phyloP scores from a whole-genome alignment of 371 early-diverging fungal genomes.

The Mucor velutinosus region DNA sequence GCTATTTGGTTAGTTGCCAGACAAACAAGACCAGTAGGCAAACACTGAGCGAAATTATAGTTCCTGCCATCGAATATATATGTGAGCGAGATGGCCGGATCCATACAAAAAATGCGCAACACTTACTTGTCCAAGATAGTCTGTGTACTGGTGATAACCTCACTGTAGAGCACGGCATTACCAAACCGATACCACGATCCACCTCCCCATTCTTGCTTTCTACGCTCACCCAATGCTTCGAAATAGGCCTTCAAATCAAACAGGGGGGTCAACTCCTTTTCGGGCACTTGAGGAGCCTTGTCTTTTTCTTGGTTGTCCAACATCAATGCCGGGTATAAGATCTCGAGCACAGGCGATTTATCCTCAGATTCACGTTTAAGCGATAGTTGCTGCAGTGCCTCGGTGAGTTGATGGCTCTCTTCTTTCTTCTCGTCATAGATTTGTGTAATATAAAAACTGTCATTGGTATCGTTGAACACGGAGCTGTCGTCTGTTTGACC shows the following conservation, averaged over 20 bases:
- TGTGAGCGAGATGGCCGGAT: too few relatives aligned
- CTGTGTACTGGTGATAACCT: constrained; percentile 84
- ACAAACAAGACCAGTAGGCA: constrained; percentile 77
- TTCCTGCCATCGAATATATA: constrained; percentile 42
- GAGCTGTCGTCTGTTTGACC: neutral
- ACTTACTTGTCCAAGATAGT: constrained; percentile 80
- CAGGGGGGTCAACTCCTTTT: constrained; percentile 13
- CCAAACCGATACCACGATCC: constrained; percentile 60
- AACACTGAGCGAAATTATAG: constrained; percentile 52
- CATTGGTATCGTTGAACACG: constrained; percentile 14
- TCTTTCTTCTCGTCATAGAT: neutral
- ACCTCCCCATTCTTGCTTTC: constrained; percentile 27
- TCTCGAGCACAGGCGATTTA: constrained; percentile 16
- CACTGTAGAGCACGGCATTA: constrained; percentile 69
- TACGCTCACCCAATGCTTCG: constrained; percentile 25
- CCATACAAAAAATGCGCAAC: neutral
- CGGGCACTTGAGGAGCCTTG: constrained; percentile 3
- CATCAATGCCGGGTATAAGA: constrained; percentile 6
- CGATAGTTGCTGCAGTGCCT: constrained; percentile 1
- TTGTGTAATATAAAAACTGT: constrained; percentile 16
- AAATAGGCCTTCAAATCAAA: constrained; percentile 33
- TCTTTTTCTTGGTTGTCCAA: neutral
- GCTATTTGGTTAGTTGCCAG: constrained; percentile 77
- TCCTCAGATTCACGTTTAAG: constrained; percentile 12
- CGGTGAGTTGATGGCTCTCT: neutral